phyloP scores from a whole-genome alignment of 163 green algal genomes.

The Scenedesmus sp. region DNA sequence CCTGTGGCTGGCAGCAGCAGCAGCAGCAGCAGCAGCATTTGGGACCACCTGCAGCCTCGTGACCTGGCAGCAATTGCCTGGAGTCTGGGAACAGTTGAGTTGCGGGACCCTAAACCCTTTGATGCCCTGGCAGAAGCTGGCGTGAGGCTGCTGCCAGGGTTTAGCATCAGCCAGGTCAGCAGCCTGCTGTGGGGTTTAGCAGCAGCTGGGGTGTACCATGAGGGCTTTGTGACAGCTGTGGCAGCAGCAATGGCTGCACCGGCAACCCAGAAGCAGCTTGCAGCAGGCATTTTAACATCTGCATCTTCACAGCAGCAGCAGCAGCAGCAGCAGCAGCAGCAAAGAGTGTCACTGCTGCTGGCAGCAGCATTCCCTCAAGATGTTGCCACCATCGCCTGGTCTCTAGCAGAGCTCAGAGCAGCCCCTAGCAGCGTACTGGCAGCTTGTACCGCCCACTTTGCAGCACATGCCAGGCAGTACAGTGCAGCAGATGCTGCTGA shows the following conservation, averaged over 20 bases:
- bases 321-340: not conserved
- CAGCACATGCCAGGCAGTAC: slow-evolving; percentile 17
- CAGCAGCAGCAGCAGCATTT: slow-evolving; percentile 13
- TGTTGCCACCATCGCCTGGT: slow-evolving; percentile 32
- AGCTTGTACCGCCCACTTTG: not conserved
- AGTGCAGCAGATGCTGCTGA: slow-evolving; percentile 27
- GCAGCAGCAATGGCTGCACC: not conserved
- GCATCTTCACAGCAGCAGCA: not conserved
- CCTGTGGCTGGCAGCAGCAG: slow-evolving; percentile 2
- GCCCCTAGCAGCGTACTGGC: not conserved
- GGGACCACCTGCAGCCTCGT: not conserved
- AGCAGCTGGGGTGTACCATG: slow-evolving; percentile 22
- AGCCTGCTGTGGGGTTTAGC: slow-evolving; percentile 43
- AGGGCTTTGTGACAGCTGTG: not conserved
- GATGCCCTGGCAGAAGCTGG: not conserved
- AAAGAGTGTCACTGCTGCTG: not conserved
- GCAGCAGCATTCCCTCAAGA: not conserved
- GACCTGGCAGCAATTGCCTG: slow-evolving; percentile 30
- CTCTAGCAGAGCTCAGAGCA: slow-evolving; percentile 21
- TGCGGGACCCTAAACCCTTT: not conserved
- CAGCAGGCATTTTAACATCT: not conserved
- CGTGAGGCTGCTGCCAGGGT: not conserved
- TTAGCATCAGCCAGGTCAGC: slow-evolving; percentile 6
- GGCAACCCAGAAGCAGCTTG: not conserved
- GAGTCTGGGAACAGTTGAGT: slow-evolving; percentile 6